Percentiles rank a stretch among this genome's conserved stretches.
Evolutionary conservation across 2,329 filamentous ascomycete species (phyloP).

Genomic region (Phoma sp.): DNA sequence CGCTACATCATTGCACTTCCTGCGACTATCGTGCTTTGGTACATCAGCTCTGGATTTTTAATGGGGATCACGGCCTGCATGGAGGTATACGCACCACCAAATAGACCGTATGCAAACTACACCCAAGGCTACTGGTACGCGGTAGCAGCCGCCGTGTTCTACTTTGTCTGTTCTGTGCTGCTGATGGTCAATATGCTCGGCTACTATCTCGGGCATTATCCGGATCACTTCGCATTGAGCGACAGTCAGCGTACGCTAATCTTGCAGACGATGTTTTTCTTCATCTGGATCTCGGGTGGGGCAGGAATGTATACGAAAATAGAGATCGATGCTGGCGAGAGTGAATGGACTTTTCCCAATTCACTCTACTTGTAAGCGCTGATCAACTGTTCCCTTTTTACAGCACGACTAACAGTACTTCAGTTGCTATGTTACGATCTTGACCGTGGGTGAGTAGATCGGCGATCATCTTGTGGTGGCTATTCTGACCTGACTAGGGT

Average conservation of each 20-base stretch:
- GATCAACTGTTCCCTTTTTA: fast-evolving
- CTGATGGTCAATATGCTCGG: constrained; percentile 82
- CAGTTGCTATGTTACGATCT: constrained; percentile 50
- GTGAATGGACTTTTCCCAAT: constrained; percentile 76
- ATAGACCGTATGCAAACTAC: constrained; percentile 62
- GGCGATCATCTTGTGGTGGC: background rate
- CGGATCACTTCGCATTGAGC: constrained; percentile 78
- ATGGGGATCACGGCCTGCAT: constrained; percentile 73
- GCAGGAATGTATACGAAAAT: constrained; percentile 76
- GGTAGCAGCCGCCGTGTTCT: constrained; percentile 78
- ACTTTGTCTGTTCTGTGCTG: constrained; percentile 78
- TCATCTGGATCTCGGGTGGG: constrained; percentile 80
- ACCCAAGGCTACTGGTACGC: constrained; percentile 90
- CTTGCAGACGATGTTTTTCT: constrained; percentile 86
- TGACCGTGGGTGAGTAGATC: constrained; percentile 41
- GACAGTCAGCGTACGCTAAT: constrained; percentile 86
- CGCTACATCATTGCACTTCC: constrained; percentile 84
- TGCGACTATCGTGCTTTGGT: constrained; percentile 83
- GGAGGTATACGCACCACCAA: constrained; percentile 64
- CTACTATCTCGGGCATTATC: constrained; percentile 76
- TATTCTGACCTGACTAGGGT: constrained; percentile 20
- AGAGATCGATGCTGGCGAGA: constrained; percentile 56
- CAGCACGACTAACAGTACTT: background rate
- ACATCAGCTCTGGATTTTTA: constrained; percentile 67
- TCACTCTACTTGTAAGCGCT: constrained; percentile 45